Base-by-base conservation (phyloP, 148 eudicot species). In the Cornus controversa region DNA sequence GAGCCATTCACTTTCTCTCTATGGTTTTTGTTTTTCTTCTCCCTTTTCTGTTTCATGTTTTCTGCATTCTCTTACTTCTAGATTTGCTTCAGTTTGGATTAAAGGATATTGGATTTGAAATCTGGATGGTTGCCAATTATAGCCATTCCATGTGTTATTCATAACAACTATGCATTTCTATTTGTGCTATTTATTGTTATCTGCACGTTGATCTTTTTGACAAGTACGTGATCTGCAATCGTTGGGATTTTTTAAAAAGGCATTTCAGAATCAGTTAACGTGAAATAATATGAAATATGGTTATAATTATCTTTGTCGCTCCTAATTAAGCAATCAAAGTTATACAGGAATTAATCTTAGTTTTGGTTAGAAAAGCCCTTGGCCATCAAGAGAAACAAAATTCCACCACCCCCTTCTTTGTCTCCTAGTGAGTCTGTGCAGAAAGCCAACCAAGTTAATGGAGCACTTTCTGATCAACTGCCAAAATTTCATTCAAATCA, bases 381-480 rank as follows among this genome's bases (percentile, higher is more conserved):
- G 45, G 45, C 45, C 6, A 8, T 40, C 45, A 9, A 40, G 45
- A 40, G 6, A 40, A 40, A 40, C 45, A 40, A 40, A 6, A 40
- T 40, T 40, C 6, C 8, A 40, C 45, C 45, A 40, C 10, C 45
- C 45, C 45, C 45, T 9, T 40, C 45, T 40, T 6, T 40, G 45
- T 40, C 45, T 40, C 7, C 45, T 5, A 37, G 42, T 37, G 42
- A 5, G 57, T 50, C 3, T 50, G 57, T 20, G 16, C 8, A 18
- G 75, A 72, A 28, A 20, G 75, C 10, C 26, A 53, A 57, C 75
- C 29, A 13, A 64, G 66, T 28, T 13, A 57, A 22, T 72, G 42
- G 37, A 28, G 28, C 40, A 26, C 10, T 72, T 0, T 29, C 54
- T n/a, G 45, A 24, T 54, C 26, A 45, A 57, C 7, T 0, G 11